A percentile compares a stretch with the other conserved stretches of the same genome.
Evolutionary conservation across 148 eudicot genomes (phyloP).

Genomic region (Suaeda aralocaspica): DNA sequence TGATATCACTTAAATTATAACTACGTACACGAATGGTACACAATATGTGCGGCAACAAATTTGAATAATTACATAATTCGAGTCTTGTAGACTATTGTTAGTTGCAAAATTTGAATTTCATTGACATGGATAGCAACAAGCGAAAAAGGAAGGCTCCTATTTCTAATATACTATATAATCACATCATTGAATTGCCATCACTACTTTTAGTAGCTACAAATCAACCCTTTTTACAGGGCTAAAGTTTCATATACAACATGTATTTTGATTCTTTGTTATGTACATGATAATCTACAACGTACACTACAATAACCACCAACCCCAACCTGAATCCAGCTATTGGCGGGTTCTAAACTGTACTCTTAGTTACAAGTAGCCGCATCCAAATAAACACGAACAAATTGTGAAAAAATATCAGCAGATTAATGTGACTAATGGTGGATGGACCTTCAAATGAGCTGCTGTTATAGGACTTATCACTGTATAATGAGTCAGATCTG

Average conservation of each 20-base stretch:
- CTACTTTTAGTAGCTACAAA: neutral
- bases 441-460: neutral
- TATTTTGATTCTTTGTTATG: neutral
- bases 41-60: too few relatives aligned
- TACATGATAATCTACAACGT: constrained; percentile 1
- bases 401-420: constrained; percentile 12
- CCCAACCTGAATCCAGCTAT: neutral
- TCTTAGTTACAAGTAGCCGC: constrained; percentile 17
- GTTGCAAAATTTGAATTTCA: too few relatives aligned
- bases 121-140: neutral
- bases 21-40: too few relatives aligned
- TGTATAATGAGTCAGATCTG: neutral
- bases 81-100: too few relatives aligned
- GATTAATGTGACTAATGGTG: neutral
- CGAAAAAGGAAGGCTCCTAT: neutral
- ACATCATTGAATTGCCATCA: neutral
- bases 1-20: too few relatives aligned
- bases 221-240: neutral
- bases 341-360: constrained; percentile 10
- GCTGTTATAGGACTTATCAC: neutral
- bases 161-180: constrained; percentile 9
- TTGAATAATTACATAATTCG: too few relatives aligned
- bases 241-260: neutral
- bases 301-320: neutral
- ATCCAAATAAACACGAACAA: constrained; percentile 5